Base-by-base conservation (phyloP, 768 basidiomycete species). In the Mrakia blollopis region DNA sequence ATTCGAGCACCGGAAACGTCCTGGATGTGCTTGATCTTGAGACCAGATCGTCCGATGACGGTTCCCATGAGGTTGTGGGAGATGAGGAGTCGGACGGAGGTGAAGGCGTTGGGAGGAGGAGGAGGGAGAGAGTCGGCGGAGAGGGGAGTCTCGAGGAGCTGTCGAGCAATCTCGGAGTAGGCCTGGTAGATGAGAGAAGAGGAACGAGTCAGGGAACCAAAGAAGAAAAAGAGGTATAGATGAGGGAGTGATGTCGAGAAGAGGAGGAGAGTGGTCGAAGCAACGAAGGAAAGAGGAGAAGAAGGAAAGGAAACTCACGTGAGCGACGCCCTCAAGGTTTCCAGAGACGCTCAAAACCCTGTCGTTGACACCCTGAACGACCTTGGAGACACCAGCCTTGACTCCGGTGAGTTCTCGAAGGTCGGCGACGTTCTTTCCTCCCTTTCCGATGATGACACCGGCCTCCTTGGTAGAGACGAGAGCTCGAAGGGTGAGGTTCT, bases 1-100 rank as follows among this genome's bases (percentile, higher is more conserved):
- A 99, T 99, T 75, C 97, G 91, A 28, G 94, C 94, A 71, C 94
- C 94, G 54, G 96, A 96, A 67, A 88, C 86, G 84, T 98, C 96
- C 83, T 99, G 97, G 83, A 99, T 98, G 82, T 94, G 92, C 86
- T 98, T 98, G 85, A 99, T 98, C 89, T 97, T 98, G 84, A 93
- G 89, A 80, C 97, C 97, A 73, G 86, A 91, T 80, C 95, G 91
- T 80, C 97, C 97, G 81, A 98, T 98, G 86, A 99, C 92, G 78
- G 93, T 94, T 73, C 97, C 97, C 97, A 99, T 99, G 80, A 99
- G 88, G 85, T 98, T 96, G 87, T 99, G 97, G 63, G 94, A 96
- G 86, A 99, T 94, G 82, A 99, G 88, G 80, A 99, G 93, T 78
- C 94, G 93, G 84, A 99, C 91, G 79, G 94, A 92, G 77, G 94